Percentiles rank a stretch among this genome's conserved stretches.
phyloP scores from a whole-genome alignment of 1,284 basidiomycete species.

The Vanrija sp. region DNA sequence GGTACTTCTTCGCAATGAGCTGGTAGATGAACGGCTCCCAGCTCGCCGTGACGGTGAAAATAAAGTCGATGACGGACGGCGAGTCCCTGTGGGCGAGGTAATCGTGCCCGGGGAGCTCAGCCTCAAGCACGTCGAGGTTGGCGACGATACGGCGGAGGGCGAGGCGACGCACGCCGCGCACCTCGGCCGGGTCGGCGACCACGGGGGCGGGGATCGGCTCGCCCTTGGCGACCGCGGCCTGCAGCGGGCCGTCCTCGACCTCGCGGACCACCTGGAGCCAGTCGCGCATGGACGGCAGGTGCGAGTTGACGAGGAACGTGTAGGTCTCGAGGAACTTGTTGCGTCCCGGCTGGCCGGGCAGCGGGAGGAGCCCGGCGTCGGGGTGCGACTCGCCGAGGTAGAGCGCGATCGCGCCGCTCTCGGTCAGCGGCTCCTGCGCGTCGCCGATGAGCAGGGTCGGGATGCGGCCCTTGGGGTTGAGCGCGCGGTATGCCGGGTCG shows the following conservation, averaged over 20 bases:
- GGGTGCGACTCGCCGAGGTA: conserved; percentile 20
- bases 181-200: too few relatives aligned
- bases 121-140: conserved; percentile 4
- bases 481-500: conserved; percentile 9
- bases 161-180: conserved; percentile 10
- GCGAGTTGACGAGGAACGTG: conserved; percentile 18
- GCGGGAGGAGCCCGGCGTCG: conserved; percentile 10
- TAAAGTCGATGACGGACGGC: conserved; percentile 8
- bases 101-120: neutral
- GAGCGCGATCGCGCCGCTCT: conserved; percentile 20
- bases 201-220: neutral
- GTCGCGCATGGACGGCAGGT: conserved; percentile 26
- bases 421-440: conserved; percentile 11
- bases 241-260: neutral
- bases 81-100: conserved; percentile 1
- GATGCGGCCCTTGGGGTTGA: conserved; percentile 27
- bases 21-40: conserved; percentile 11
- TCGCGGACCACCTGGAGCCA: conserved; percentile 16
- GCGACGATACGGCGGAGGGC: conserved; percentile 6
- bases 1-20: neutral
- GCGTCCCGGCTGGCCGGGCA: neutral
- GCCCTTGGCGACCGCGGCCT: conserved; percentile 17
- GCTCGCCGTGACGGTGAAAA: conserved; percentile 8
- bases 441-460: conserved; percentile 17
- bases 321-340: conserved; percentile 19